Percentiles rank a stretch among this genome's conserved stretches.
phyloP scores from a whole-genome alignment of 2,329 filamentous ascomycete species.

The Myriosclerotinia scirpicola region DNA sequence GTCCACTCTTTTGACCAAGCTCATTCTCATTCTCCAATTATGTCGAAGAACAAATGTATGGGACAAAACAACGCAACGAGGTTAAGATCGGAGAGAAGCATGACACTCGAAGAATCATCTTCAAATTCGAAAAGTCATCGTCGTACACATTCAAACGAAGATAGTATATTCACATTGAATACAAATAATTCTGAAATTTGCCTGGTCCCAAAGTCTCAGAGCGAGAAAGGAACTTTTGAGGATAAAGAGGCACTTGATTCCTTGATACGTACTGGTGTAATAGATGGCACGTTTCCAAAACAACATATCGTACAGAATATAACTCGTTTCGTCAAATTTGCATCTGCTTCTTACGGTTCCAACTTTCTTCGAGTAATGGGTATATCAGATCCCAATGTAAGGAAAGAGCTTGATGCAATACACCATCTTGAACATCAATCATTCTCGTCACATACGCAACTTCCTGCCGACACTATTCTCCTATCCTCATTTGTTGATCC shows the following conservation, averaged over 20 bases:
- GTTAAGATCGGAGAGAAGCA: slow-evolving; percentile 43
- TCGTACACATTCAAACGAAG: slow-evolving; percentile 38
- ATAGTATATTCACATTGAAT: slow-evolving; percentile 60
- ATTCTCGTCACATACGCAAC: slow-evolving; percentile 62
- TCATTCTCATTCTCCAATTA: slow-evolving; percentile 48
- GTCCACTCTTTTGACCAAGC: slow-evolving; percentile 48
- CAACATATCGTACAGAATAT: slow-evolving; percentile 62
- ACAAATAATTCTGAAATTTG: slow-evolving; percentile 46
- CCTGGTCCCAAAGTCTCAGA: slow-evolving; percentile 33
- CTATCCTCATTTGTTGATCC: slow-evolving; percentile 57
- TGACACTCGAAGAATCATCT: slow-evolving; percentile 29
- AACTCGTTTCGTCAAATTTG: slow-evolving; percentile 64
- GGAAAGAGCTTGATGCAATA: slow-evolving; percentile 40
- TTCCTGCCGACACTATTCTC: slow-evolving; percentile 56
- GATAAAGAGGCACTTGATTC: slow-evolving; percentile 33
- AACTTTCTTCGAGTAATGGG: slow-evolving; percentile 63
- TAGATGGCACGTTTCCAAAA: slow-evolving; percentile 59
- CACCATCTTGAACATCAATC: slow-evolving; percentile 60
- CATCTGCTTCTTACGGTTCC: slow-evolving; percentile 65
- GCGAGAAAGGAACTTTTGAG: slow-evolving; percentile 41
- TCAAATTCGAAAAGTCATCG: slow-evolving; percentile 39
- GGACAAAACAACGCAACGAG: slow-evolving; percentile 40
- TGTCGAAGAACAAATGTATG: slow-evolving; percentile 38
- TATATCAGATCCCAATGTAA: slow-evolving; percentile 51
- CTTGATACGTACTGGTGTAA: slow-evolving; percentile 49